Percentiles rank a stretch among this genome's conserved stretches.
These are phyloP conservation scores for Aspergillus homomorphus DNA, from an alignment of 495 filamentous ascomycete genomes.

Conservation along the genomic window DNA sequence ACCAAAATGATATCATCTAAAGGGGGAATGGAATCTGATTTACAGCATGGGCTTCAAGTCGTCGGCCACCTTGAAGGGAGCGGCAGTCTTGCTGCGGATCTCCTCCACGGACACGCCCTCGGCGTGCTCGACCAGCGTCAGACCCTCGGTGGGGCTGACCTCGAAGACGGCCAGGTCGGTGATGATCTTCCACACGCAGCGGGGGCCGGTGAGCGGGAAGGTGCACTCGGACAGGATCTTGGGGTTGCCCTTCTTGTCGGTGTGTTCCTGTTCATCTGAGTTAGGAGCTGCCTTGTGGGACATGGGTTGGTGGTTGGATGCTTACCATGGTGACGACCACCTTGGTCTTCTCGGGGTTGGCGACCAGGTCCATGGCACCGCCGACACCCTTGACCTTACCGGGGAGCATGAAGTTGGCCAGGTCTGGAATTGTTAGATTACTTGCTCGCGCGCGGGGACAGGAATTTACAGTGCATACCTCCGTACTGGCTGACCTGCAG, in stretches of 20 bases:
- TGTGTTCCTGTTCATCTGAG: conserved; percentile 56
- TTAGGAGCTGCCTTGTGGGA: not conserved
- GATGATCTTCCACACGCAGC: conserved; percentile 83
- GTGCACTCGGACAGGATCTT: conserved; percentile 81
- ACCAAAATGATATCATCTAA: conserved; percentile 9
- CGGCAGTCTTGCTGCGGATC: conserved; percentile 80
- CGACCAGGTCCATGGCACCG: conserved; percentile 88
- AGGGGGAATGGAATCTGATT: conserved; percentile 10
- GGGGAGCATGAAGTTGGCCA: conserved; percentile 66
- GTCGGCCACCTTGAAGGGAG: conserved; percentile 73
- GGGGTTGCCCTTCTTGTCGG: conserved; percentile 80
- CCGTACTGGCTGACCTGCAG: conserved; percentile 82
- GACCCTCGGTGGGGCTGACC: conserved; percentile 71
- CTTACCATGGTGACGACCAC: conserved; percentile 78
- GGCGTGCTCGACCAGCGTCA: conserved; percentile 77
- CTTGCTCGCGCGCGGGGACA: not conserved
- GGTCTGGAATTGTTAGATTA: conserved; percentile 22
- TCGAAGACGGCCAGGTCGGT: conserved; percentile 87
- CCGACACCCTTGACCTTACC: conserved; percentile 94
- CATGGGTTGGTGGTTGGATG: not conserved
- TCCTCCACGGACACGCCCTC: conserved; percentile 81
- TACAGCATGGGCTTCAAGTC: conserved; percentile 74
- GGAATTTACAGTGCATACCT: conserved; percentile 48
- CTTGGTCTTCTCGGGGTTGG: conserved; percentile 77
- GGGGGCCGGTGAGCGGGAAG: conserved; percentile 80